Evolutionary conservation across 306 rosid genomes (phyloP), one percentile per base, ranked within the genome.

Genomic region (Vigna mungo): DNA sequence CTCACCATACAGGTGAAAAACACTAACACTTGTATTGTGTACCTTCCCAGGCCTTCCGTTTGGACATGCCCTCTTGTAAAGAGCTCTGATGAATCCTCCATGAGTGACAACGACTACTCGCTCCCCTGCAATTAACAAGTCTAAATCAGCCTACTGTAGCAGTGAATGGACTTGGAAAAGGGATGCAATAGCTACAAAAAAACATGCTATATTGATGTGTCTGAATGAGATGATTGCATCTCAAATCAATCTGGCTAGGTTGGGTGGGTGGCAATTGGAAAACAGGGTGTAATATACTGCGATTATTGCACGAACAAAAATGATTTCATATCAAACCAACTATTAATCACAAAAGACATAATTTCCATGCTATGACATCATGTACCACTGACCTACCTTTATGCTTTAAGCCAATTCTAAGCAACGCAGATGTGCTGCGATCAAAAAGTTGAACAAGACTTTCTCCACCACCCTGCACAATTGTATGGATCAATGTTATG

Each of bases 391-490:
- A 54, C 67, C 37, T 67, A 95, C 99, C 98, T 87, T 73, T 83
- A 87, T 90, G 97, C 84, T 89, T 95, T 36, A 62, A 77, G 71
- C 88, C 94, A 74, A 90, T 90, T 77, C 82, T 81, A 72, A 74
- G 81, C 86, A 92, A 67, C 60, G 92, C 80, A 76, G 96, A 87
- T 55, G 93, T 86, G 83, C 96, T 69, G 66, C 97, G 97, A 44
- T 86, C 83, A 74, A 72, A 86, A 81, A 95, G 94, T 77, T 88
- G 96, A 78, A 80, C 92, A 74, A 81, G 86, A 80, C 97, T 92
- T 86, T 95, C 99, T 67, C 99, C 99, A 32, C 97, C 99, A 51
- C 97, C 99, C 97, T 95, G 86, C 27, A 60, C 37, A 52, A 55
- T 18, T 63, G 53, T 51, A 74, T 23, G 75, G 75, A 83, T 47